These are phyloP conservation scores for Colletotrichum falcatum DNA, from an alignment of 2,329 filamentous ascomycete genomes.

Conservation along the genomic window DNA sequence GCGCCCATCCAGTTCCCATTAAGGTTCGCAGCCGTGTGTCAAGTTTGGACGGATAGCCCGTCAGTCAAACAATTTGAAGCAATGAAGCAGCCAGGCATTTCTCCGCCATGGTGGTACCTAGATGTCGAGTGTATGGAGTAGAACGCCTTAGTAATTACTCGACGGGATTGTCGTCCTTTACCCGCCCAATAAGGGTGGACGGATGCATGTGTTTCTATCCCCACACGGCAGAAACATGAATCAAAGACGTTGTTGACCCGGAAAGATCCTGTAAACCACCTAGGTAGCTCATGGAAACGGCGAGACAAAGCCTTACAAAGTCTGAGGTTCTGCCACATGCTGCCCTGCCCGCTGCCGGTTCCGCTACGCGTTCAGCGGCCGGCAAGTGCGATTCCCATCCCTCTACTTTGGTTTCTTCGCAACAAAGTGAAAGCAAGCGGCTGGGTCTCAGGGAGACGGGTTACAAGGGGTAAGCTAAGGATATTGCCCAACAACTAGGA, in stretches of 20 bases:
- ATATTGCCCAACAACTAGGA: constrained; percentile 16
- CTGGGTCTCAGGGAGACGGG: constrained; percentile 37
- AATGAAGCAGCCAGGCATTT: constrained; percentile 21
- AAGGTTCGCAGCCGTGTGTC: constrained; percentile 40
- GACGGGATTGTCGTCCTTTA: neutral
- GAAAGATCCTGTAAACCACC: too few species aligned
- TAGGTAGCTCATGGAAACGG: constrained; percentile 27
- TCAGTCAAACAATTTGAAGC: constrained; percentile 36
- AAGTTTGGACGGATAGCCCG: constrained; percentile 39
- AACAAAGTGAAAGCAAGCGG: constrained; percentile 16
- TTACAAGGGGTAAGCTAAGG: constrained; percentile 7
- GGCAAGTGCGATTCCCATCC: constrained; percentile 8
- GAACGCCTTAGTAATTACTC: neutral
- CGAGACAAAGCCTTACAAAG: constrained; percentile 32
- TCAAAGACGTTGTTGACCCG: constrained; percentile 19
- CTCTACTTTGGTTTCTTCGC: constrained; percentile 15
- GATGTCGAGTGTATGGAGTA: neutral
- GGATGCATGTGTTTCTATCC: constrained; percentile 28
- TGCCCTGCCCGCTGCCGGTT: constrained; percentile 26
- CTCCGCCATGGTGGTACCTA: neutral
- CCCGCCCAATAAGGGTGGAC: neutral
- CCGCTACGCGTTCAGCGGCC: constrained; percentile 20
- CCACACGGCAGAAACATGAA: constrained; percentile 24
- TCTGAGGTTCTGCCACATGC: constrained; percentile 34
- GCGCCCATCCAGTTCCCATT: constrained; percentile 12